Conservation (phyloP, 495 filamentous ascomycete genomes). For the Aspergillus olivimuriae region DNA sequence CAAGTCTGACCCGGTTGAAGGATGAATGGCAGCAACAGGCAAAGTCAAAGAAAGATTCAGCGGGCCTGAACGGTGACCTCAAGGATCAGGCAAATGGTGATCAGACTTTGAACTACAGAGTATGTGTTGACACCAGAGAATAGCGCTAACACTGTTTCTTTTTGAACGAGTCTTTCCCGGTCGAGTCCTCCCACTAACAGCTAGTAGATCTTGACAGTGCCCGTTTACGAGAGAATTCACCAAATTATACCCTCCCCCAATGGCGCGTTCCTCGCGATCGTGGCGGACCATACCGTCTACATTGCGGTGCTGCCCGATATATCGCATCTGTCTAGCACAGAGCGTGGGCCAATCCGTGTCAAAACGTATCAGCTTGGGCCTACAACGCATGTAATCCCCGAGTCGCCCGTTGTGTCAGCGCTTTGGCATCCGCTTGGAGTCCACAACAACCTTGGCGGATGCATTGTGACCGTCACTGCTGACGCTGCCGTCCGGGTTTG, state of each 20-base stretch:
- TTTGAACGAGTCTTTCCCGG: neutral
- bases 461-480: slow-evolving; percentile 75
- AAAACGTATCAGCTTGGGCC: slow-evolving; percentile 83
- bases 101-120: slow-evolving; percentile 24
- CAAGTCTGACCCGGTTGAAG: slow-evolving; percentile 67
- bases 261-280: slow-evolving; percentile 69
- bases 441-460: slow-evolving; percentile 47
- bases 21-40: slow-evolving; percentile 55
- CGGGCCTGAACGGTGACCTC: slow-evolving; percentile 14
- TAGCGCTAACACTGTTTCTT: neutral
- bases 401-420: slow-evolving; percentile 66
- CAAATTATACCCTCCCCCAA: slow-evolving; percentile 78
- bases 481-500: slow-evolving; percentile 82
- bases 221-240: slow-evolving; percentile 67
- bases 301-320: slow-evolving; percentile 73
- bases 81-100: slow-evolving; percentile 7
- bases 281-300: slow-evolving; percentile 78
- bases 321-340: slow-evolving; percentile 59
- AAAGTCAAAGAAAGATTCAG: slow-evolving; percentile 33
- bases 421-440: slow-evolving; percentile 85
- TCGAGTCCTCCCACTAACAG: slow-evolving; percentile 6
- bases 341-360: slow-evolving; percentile 59
- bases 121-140: slow-evolving; percentile 11
- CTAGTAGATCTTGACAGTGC: slow-evolving; percentile 59
- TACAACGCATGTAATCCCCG: slow-evolving; percentile 78